Conservation (phyloP, 2,329 filamentous ascomycete genomes). For the Fusarium sp. region DNA sequence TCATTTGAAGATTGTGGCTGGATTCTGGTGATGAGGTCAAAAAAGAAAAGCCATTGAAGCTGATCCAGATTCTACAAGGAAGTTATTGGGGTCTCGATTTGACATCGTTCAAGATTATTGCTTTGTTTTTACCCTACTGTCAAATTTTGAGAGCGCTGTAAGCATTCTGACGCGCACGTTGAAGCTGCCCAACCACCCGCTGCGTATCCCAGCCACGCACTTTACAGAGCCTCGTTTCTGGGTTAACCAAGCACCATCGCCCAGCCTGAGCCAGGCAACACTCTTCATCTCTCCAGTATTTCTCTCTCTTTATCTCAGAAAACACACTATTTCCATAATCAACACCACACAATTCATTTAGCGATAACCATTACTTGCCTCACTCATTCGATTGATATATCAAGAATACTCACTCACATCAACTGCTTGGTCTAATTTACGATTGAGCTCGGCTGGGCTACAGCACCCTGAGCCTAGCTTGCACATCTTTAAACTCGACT, state of each 20-base stretch:
- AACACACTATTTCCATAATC: background rate
- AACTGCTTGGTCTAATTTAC: constrained; percentile 18
- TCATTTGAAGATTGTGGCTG: constrained; percentile 35
- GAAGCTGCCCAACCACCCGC: constrained; percentile 33
- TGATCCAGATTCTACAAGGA: background rate
- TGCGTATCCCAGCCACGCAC: constrained; percentile 40
- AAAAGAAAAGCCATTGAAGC: background rate
- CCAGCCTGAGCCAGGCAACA: constrained; percentile 22
- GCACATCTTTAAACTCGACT: constrained; percentile 8
- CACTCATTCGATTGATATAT: background rate
- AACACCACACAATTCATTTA: background rate
- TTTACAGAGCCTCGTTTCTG: constrained; percentile 43
- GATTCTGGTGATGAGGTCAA: background rate
- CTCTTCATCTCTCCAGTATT: constrained; percentile 4
- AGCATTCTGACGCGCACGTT: constrained; percentile 4
- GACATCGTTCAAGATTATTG: background rate
- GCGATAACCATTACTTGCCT: background rate
- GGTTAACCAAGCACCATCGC: constrained; percentile 39
- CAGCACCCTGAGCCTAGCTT: constrained; percentile 41
- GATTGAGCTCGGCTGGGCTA: constrained; percentile 41
- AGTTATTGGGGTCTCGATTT: background rate
- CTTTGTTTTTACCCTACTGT: background rate
- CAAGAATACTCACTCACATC: background rate
- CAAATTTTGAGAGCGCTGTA: background rate
- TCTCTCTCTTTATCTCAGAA: background rate